A percentile compares a stretch with the other conserved stretches of the same genome.
Evolutionary conservation across 2,329 filamentous ascomycete genomes (phyloP).

Genomic region (Alternaria postmessia): DNA sequence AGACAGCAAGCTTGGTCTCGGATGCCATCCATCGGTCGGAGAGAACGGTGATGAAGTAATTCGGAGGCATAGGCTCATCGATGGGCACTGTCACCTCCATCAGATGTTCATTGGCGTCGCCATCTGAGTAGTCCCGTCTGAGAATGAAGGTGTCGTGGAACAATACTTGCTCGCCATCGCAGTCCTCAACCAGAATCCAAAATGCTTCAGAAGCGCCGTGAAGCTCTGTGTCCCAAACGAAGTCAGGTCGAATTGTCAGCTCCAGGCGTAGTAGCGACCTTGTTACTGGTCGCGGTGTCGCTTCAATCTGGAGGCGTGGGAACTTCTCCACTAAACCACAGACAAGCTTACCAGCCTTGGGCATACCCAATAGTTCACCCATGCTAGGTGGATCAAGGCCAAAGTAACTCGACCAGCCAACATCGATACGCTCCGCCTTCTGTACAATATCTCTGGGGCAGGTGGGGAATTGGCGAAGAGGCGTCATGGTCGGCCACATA

Average conservation of each 20-base stretch:
- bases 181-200: conserved; percentile 97
- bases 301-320: conserved; percentile 89
- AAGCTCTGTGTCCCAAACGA: conserved; percentile 90
- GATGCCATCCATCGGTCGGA: conserved; percentile 99
- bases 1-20: conserved; percentile 90
- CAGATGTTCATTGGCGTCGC: conserved; percentile 90
- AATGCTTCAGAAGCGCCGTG: conserved; percentile 91
- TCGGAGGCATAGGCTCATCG: conserved; percentile 96
- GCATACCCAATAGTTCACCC: conserved; percentile 91
- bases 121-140: conserved; percentile 83
- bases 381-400: conserved; percentile 95
- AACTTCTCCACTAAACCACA: conserved; percentile 91
- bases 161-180: conserved; percentile 93
- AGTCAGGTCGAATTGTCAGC: conserved; percentile 90
- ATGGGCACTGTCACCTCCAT: conserved; percentile 97
- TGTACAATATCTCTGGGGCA: conserved; percentile 86
- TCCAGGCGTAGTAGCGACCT: conserved; percentile 91
- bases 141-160: conserved; percentile 95
- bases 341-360: conserved; percentile 84
- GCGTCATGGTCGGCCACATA: conserved; percentile 99
- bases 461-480: conserved; percentile 81
- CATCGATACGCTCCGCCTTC: conserved; percentile 94
- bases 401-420: conserved; percentile 92
- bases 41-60: conserved; percentile 95
- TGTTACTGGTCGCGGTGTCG: conserved; percentile 93